Percentiles rank a stretch among this genome's conserved stretches.
Evolutionary conservation across 23 red algal species (phyloP).

Genomic region (Pyropia yezoensis): DNA sequence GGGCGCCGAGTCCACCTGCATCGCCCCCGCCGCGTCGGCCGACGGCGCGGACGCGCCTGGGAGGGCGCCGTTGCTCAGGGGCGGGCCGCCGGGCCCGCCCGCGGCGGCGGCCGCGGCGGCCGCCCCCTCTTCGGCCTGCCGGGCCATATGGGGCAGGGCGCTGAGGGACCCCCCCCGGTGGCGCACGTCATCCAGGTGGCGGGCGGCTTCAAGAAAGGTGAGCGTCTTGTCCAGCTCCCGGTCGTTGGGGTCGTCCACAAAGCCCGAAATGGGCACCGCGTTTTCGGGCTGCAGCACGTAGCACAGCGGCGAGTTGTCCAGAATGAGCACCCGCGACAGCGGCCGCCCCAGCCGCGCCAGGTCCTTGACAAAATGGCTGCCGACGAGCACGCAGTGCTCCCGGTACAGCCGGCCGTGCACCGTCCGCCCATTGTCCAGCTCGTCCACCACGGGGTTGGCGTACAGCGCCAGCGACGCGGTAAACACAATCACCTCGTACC

Average conservation of each 20-base stretch:
- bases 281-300: slow-evolving; percentile 76
- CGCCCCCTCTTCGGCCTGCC: too few relatives aligned
- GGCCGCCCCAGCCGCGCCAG: slow-evolving; percentile 42
- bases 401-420: slow-evolving; percentile 55
- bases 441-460: slow-evolving; percentile 72
- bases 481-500: slow-evolving; percentile 75
- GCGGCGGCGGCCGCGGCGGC: too few relatives aligned
- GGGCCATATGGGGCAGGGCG: not conserved
- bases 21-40: too few relatives aligned
- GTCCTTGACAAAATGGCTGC: slow-evolving; percentile 66
- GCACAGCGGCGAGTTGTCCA: slow-evolving; percentile 65
- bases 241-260: slow-evolving; percentile 66
- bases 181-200: slow-evolving; percentile 78
- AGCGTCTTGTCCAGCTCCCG: slow-evolving; percentile 73
- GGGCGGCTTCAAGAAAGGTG: slow-evolving; percentile 49
- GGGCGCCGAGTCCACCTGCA: too few relatives aligned
- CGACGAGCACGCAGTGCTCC: slow-evolving; percentile 40
- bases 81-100: too few relatives aligned
- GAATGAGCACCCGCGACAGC: slow-evolving; percentile 66
- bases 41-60: too few relatives aligned
- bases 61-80: too few relatives aligned
- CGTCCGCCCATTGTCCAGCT: slow-evolving; percentile 34
- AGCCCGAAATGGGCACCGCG: slow-evolving; percentile 69
- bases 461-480: slow-evolving; percentile 62
- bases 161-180: slow-evolving; percentile 4